Evolutionary conservation across 2,329 filamentous ascomycete genomes (phyloP).

Genomic region (Didymella segeticola): DNA sequence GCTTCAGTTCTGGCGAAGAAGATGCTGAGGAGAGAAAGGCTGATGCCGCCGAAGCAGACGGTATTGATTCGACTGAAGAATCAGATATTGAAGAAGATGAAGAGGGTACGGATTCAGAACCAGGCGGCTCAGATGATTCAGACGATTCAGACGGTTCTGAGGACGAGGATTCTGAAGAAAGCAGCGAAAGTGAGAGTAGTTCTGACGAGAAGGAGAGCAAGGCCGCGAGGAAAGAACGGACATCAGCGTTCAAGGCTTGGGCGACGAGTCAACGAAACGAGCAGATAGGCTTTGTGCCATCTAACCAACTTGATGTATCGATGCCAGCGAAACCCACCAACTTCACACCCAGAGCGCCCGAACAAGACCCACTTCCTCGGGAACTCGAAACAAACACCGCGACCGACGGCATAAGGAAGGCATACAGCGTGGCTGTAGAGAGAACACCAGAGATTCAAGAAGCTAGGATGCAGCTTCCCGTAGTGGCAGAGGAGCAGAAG

Average conservation of each 20-base stretch:
- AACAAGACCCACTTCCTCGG: slow-evolving; percentile 73
- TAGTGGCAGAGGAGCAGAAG: slow-evolving; percentile 93
- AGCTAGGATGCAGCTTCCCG: slow-evolving; percentile 78
- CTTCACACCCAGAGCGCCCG: slow-evolving; percentile 71
- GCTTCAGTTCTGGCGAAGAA: slow-evolving; percentile 62
- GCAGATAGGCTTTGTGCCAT: slow-evolving; percentile 72
- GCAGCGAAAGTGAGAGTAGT: slow-evolving; percentile 43
- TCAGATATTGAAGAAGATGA: slow-evolving; percentile 17
- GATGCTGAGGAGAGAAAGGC: slow-evolving; percentile 35
- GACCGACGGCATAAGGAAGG: slow-evolving; percentile 69
- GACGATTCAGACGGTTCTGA: slow-evolving; percentile 42
- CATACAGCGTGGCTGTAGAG: slow-evolving; percentile 74
- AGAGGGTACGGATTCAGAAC: slow-evolving; percentile 9
- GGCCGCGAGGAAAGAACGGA: slow-evolving; percentile 51
- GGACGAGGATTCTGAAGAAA: slow-evolving; percentile 45
- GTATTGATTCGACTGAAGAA: background rate
- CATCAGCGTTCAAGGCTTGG: slow-evolving; percentile 91
- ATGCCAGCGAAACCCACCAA: slow-evolving; percentile 60
- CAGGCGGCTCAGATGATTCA: slow-evolving; percentile 19
- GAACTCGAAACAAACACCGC: slow-evolving; percentile 67
- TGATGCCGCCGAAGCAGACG: background rate
- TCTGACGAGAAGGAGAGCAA: slow-evolving; percentile 46
- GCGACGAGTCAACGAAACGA: slow-evolving; percentile 86
- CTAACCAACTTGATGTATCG: slow-evolving; percentile 45
- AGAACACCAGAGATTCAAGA: slow-evolving; percentile 78